A percentile compares a stretch with the other conserved stretches of the same genome.
These are phyloP conservation scores for Phytopythium ostracodes DNA, from an alignment of 352 stramenopile genomes.

Conservation along the genomic window DNA sequence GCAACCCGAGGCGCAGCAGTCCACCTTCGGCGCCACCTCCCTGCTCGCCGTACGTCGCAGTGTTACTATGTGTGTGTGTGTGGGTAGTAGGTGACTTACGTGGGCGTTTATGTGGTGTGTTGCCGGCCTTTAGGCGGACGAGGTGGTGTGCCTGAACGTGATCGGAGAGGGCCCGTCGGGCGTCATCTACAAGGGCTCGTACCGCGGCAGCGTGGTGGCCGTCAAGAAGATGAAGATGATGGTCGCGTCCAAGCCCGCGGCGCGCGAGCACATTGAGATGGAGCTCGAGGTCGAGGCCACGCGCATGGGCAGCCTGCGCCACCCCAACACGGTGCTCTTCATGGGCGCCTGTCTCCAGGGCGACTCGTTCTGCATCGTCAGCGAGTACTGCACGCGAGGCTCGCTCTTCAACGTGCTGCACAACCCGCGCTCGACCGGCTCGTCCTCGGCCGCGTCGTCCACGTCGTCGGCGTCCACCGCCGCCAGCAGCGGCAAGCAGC, in stretches of 20 bases:
- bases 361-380: slow-evolving; percentile 96
- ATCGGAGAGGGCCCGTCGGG: slow-evolving; percentile 79
- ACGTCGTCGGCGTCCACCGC: background rate
- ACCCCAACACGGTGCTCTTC: slow-evolving; percentile 98
- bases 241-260: slow-evolving; percentile 44
- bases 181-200: slow-evolving; percentile 84
- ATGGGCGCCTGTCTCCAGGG: slow-evolving; percentile 96
- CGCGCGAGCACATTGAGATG: slow-evolving; percentile 75
- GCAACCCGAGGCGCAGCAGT: slow-evolving; percentile 30
- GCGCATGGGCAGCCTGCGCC: slow-evolving; percentile 90
- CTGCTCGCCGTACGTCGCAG: slow-evolving; percentile 56
- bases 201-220: slow-evolving; percentile 77
- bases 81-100: background rate
- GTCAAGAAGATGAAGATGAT: slow-evolving; percentile 89
- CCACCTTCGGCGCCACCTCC: slow-evolving; percentile 68
- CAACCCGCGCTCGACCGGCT: slow-evolving; percentile 26
- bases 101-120: background rate
- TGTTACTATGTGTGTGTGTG: background rate
- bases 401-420: slow-evolving; percentile 96
- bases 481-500: slow-evolving; percentile 2
- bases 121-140: slow-evolving; percentile 43
- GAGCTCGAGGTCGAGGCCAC: slow-evolving; percentile 79
- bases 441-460: background rate
- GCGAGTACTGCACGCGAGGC: slow-evolving; percentile 92
- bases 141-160: slow-evolving; percentile 75